These are phyloP conservation scores for Trichocladium antarcticum DNA, from an alignment of 495 filamentous ascomycete species.

Conservation along the genomic window DNA sequence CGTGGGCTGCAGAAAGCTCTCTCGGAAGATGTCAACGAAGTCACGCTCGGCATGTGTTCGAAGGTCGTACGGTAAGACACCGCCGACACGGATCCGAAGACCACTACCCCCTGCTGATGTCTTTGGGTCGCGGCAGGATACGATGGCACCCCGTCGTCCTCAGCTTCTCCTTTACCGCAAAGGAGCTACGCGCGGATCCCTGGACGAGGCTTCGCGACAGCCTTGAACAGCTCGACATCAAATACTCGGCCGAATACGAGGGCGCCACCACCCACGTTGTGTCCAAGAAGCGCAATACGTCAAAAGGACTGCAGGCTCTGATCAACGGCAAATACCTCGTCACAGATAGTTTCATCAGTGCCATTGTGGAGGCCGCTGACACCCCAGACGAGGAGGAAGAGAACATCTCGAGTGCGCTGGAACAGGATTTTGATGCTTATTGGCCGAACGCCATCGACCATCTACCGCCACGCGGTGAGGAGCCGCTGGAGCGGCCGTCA, in stretches of 20 bases:
- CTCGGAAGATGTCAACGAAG: conserved; percentile 46
- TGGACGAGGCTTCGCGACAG: conserved; percentile 50
- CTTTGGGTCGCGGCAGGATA: conserved; percentile 39
- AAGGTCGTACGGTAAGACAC: conserved; percentile 40
- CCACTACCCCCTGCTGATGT: neutral
- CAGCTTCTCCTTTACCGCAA: conserved; percentile 70
- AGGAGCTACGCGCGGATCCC: conserved; percentile 59
- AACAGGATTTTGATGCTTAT: conserved; percentile 66
- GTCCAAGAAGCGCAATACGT: conserved; percentile 77
- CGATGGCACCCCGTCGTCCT: conserved; percentile 73
- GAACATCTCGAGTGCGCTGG: conserved; percentile 54
- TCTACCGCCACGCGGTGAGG: conserved; percentile 64
- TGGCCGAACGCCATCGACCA: conserved; percentile 68
- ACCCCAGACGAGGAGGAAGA: conserved; percentile 41
- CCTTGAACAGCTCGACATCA: conserved; percentile 78
- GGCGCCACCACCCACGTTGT: conserved; percentile 76
- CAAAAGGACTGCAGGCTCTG: conserved; percentile 77
- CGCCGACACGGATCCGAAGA: neutral
- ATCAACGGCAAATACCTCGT: conserved; percentile 77
- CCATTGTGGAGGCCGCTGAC: conserved; percentile 61
- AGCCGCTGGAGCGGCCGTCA: conserved; percentile 51
- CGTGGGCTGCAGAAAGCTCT: conserved; percentile 44
- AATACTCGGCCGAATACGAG: conserved; percentile 62
- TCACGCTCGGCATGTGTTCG: conserved; percentile 56
- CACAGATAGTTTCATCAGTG: conserved; percentile 54